Evolutionary conservation across 2,329 filamentous ascomycete species (phyloP).

Genomic region (Claviceps pusilla): DNA sequence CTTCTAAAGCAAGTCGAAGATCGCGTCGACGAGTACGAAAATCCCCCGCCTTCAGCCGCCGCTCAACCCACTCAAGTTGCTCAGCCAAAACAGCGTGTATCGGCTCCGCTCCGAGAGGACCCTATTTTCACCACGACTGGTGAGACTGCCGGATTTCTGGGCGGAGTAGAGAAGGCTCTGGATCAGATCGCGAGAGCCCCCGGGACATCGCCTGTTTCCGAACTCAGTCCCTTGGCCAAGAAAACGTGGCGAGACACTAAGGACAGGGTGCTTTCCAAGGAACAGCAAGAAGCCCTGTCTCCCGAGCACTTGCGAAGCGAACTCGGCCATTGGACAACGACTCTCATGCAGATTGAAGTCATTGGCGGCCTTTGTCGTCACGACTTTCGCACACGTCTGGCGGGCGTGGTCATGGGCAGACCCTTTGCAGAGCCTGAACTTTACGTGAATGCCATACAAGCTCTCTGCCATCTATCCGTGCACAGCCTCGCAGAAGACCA

Average conservation of each 20-base stretch:
- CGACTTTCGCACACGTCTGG: slow-evolving; percentile 49
- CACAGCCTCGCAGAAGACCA: slow-evolving; percentile 65
- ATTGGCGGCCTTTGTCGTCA: slow-evolving; percentile 57
- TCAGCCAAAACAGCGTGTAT: slow-evolving; percentile 21
- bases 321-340: slow-evolving; percentile 31
- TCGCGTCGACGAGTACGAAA: slow-evolving; percentile 49
- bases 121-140: slow-evolving; percentile 28
- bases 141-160: slow-evolving; percentile 22
- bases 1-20: slow-evolving; percentile 51
- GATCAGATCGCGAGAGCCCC: slow-evolving; percentile 30
- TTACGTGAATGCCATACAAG: slow-evolving; percentile 57
- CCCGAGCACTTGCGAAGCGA: slow-evolving; percentile 33
- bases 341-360: slow-evolving; percentile 31
- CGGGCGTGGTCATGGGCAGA: slow-evolving; percentile 53
- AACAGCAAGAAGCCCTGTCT: slow-evolving; percentile 39
- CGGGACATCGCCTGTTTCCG: slow-evolving; percentile 31
- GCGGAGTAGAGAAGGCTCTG: slow-evolving; percentile 31
- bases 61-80: slow-evolving; percentile 14
- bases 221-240: slow-evolving; percentile 35
- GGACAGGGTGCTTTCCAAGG: slow-evolving; percentile 32
- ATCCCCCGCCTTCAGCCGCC: slow-evolving; percentile 22
- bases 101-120: slow-evolving; percentile 29
- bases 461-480: slow-evolving; percentile 53
- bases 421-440: slow-evolving; percentile 56
- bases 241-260: slow-evolving; percentile 32